A percentile compares a stretch with the other conserved stretches of the same genome.
Evolutionary conservation across 805 yeast genomes (phyloP).

Genomic region (Ogataea chonburiensis): DNA sequence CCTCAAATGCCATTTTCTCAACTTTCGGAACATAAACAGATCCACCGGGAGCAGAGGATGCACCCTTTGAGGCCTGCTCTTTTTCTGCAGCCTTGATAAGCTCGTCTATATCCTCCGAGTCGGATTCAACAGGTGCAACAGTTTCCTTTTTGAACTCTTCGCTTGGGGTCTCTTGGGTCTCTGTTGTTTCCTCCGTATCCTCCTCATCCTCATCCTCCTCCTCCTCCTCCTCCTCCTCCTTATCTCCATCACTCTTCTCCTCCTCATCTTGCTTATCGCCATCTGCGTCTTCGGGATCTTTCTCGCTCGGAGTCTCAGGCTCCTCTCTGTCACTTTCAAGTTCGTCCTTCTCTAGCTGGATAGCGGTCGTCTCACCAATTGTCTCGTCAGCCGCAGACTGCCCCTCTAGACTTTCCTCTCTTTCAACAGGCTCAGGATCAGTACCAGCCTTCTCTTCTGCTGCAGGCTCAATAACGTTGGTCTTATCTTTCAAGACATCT

Average conservation of each 20-base stretch:
- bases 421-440: too few species aligned
- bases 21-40: conserved; percentile 35
- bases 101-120: conserved; percentile 23
- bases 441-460: too few species aligned
- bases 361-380: conserved; percentile 1
- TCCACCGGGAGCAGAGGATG: conserved; percentile 13
- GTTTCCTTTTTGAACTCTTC: too few species aligned
- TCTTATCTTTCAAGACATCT: conserved; percentile 15
- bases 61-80: conserved; percentile 23
- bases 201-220: conserved; percentile 2
- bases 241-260: conserved; percentile 9
- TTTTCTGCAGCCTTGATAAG: conserved; percentile 29
- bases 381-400: too few species aligned
- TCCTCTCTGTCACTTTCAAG: conserved; percentile 1
- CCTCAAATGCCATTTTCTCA: conserved; percentile 37
- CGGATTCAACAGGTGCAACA: too few species aligned
- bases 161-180: too few species aligned
- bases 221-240: conserved; percentile 19
- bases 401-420: too few species aligned
- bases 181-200: conserved; percentile 6
- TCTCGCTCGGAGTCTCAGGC: conserved; percentile 9
- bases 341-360: background rate
- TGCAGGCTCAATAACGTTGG: background rate
- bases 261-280: conserved; percentile 4
- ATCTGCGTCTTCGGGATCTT: conserved; percentile 21